Evolutionary conservation across 2,329 filamentous ascomycete genomes (phyloP), one percentile per base, ranked within the genome.

Genomic region (Daldinia sp.): DNA sequence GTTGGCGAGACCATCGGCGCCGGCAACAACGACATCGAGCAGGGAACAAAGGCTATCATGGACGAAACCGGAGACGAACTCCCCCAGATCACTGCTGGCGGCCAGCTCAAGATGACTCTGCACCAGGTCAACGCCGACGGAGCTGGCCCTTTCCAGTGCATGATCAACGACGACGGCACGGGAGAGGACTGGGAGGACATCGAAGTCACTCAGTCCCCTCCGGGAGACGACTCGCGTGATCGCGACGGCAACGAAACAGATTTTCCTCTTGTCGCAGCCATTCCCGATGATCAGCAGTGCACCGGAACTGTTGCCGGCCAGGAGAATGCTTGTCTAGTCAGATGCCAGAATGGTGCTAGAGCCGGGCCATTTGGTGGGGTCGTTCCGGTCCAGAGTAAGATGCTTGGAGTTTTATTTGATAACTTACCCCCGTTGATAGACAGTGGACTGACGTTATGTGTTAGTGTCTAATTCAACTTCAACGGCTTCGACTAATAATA

Each of bases 61-160:
- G 81, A 82, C 65, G 82, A 85, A 77, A 89, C 84, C 5, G 88
- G 88, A 64, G 80, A 79, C 66, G 73, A 79, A 64, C 85, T 91
- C 26, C 88, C 89, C 10, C 88, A 91, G 80, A 80, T 91, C 73
- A 82, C 81, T 6, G 73, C 81, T 0, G 89, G 89, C 55, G 89
- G 89, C 63, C 73, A 82, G 62, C 73, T 91, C 67, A 80, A 80
- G 72, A 90, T 91, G 83, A 90, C 88, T 1, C 81, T 91, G 9
- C 89, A 90, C 80, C 89, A 91, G 77, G 88, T 91, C 77, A 91
- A 91, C 79, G 83, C 82, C 41, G 89, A 92, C 72, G 89, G 89
- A 65, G 89, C 87, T 66, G 89, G 89, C 18, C 88, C 89, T 1
- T 91, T 89, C 79, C 85, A 81, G 6, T 90, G 88, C 81, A 88